Conservation (phyloP, 2,329 filamentous ascomycete species). For the Sphaerulina populicola region DNA sequence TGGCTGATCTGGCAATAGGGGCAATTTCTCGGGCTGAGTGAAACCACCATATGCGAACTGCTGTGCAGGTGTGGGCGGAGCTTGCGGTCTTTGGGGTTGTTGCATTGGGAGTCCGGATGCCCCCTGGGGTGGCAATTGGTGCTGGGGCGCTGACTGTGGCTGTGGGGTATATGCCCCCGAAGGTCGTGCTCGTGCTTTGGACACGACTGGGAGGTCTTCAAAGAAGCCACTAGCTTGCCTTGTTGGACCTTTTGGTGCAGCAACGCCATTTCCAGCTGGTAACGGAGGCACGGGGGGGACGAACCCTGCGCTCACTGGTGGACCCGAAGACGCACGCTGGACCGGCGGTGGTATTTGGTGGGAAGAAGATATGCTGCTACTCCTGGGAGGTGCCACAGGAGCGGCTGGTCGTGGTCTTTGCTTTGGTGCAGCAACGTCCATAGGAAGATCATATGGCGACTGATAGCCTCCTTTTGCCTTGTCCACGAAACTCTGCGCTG, state of each 20-base stretch:
- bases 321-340: conserved; percentile 8
- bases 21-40: conserved; percentile 37
- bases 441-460: conserved; percentile 90
- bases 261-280: conserved; percentile 8
- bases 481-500: conserved; percentile 72
- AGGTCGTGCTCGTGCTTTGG: conserved; percentile 34
- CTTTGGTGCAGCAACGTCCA: conserved; percentile 70
- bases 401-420: conserved; percentile 36
- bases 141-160: conserved; percentile 12
- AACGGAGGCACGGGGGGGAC: conserved; percentile 11
- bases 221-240: conserved; percentile 40
- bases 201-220: conserved; percentile 40
- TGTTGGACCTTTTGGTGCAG: conserved; percentile 5
- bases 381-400: conserved; percentile 50
- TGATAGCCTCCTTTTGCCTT: conserved; percentile 86
- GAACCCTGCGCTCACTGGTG: conserved; percentile 33
- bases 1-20: conserved; percentile 34
- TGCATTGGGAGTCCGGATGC: conserved; percentile 15
- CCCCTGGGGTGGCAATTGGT: conserved; percentile 12
- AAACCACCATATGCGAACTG: conserved; percentile 25
- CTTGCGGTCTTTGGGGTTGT: conserved; percentile 16
- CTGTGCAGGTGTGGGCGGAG: conserved; percentile 21
- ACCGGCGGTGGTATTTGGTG: conserved; percentile 8
- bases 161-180: conserved; percentile 26
- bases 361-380: conserved; percentile 43